phyloP scores from a whole-genome alignment of 2,329 filamentous ascomycete genomes.

The Teratosphaeria gauchensis region DNA sequence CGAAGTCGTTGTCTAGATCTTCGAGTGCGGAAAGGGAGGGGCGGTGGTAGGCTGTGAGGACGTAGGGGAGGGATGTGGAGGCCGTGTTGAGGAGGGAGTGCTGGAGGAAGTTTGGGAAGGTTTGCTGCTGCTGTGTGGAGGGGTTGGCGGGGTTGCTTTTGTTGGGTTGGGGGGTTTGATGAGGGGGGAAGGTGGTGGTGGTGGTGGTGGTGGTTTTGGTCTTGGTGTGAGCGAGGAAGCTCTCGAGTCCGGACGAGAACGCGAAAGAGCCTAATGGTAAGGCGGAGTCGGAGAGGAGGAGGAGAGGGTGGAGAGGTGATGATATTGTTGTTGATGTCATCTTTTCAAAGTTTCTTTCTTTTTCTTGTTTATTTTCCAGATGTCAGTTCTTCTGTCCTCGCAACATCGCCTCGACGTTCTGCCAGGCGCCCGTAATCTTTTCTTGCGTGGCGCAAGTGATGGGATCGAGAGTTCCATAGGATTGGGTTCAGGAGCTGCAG shows the following conservation, averaged over 20 bases:
- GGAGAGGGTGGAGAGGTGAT: slow-evolving; percentile 51
- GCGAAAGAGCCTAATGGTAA: slow-evolving; percentile 79
- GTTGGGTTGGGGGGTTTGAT: too few relatives aligned
- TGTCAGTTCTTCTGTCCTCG: too few relatives aligned
- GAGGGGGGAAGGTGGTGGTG: slow-evolving; percentile 24
- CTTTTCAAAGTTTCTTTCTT: not conserved
- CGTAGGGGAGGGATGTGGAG: slow-evolving; percentile 63
- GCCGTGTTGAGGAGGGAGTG: slow-evolving; percentile 63
- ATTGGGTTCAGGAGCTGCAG: too few relatives aligned
- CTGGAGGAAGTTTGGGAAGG: slow-evolving; percentile 48
- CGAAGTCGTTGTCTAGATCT: slow-evolving; percentile 62
- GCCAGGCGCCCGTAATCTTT: too few relatives aligned
- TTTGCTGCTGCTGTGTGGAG: too few relatives aligned
- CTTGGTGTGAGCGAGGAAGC: slow-evolving; percentile 62
- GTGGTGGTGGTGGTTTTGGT: too few relatives aligned
- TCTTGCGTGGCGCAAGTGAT: too few relatives aligned
- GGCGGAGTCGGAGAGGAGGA: slow-evolving; percentile 71
- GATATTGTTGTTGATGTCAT: not conserved
- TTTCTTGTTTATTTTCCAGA: not conserved
- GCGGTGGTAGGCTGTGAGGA: slow-evolving; percentile 52
- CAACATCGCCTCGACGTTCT: too few relatives aligned
- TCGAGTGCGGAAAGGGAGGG: slow-evolving; percentile 36
- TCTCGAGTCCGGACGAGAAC: slow-evolving; percentile 74
- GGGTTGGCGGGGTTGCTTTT: too few relatives aligned
- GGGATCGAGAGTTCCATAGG: too few relatives aligned